Evolutionary conservation across 805 yeast genomes (phyloP), one percentile per base, ranked within the genome.

Genomic region (Metahyphopichia silvanorum): DNA sequence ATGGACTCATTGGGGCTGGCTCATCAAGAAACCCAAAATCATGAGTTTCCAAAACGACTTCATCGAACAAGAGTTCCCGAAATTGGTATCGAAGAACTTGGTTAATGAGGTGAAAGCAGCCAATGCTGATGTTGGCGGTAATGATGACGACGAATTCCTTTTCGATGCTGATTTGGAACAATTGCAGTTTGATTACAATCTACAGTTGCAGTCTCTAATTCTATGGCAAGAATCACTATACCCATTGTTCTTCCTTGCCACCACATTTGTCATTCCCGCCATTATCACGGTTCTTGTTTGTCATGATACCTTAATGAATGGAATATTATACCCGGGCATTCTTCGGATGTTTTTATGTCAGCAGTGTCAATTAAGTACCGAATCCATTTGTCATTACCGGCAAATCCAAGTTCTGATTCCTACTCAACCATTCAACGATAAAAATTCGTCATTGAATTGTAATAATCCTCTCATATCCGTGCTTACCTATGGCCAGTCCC

Each of bases 1-100:
- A 48, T 88, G 78, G 74, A 78, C 91, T 21, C 96, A 88, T 60
- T 67, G 87, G 61, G 97, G 96, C 3, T 89, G 96, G 95, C 72
- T 85, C 63, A 52, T 87, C 21, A 66, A 82, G 38, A 72, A 71
- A 44, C 88, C 86, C 43, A 65, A 63, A 32, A 47, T 49, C 14
- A 42, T 42, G 5, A 40, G 51, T 0, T 64, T 63, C 33, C 56
- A 55, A 39, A 41, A 50, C 6, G 62, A 60, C 15, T 58, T 62
- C 33, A 51, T 63, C 14, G 66, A 64, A 26, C 59, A 53, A 12
- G 69, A 63, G 35, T 63, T 62, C 31, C 63, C 65, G 16, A 22
- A 11, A 10, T 16, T 25, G 12, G 35, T 22, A 6, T 19, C 33
- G 9, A 15, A 25, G 36, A 10, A 27, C 33, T n/a, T 12, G 10